Conservation (phyloP, 2,329 filamentous ascomycete genomes). For the Sclerotinia borealis region DNA sequence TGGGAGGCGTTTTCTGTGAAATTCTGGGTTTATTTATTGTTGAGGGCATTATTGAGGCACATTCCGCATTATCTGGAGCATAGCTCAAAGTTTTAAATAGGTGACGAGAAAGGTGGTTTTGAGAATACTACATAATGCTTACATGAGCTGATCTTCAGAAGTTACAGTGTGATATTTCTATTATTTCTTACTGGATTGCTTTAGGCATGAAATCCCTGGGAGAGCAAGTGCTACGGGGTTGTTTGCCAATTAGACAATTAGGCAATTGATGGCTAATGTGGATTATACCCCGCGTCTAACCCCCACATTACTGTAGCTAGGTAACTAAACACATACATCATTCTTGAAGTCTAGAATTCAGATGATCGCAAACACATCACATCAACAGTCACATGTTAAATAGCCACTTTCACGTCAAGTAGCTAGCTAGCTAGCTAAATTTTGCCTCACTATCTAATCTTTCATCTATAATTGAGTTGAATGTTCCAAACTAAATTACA, state of each 20-base stretch:
- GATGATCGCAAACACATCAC: background rate
- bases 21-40: background rate
- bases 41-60: background rate
- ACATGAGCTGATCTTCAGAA: background rate
- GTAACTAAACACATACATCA: background rate
- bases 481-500: too few species aligned
- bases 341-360: background rate
- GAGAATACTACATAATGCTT: background rate
- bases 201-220: background rate
- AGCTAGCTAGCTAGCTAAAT: background rate
- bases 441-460: background rate
- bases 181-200: background rate
- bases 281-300: background rate
- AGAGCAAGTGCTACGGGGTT: background rate
- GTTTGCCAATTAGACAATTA: background rate
- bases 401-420: background rate
- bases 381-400: too few species aligned
- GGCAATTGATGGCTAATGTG: background rate
- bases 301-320: background rate
- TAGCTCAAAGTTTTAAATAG: background rate
- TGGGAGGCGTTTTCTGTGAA: background rate
- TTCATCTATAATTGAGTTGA: background rate
- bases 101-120: background rate
- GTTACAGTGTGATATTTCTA: background rate
- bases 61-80: background rate